Conservation (phyloP, 2,329 filamentous ascomycete species). For the Annulohypoxylon truncatum region DNA sequence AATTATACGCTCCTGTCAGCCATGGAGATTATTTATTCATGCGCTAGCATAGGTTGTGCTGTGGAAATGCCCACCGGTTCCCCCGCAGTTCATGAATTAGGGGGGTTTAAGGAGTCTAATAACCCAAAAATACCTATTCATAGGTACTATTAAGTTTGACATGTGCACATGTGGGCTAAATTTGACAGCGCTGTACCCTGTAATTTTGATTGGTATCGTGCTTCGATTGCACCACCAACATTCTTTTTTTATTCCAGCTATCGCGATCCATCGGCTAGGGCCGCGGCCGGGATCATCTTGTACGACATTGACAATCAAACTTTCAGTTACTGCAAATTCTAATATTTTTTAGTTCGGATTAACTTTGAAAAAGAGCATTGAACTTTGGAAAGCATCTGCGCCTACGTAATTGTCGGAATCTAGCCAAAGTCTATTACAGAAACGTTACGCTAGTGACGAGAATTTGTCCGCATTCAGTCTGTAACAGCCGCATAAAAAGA, state of each 20-base stretch:
- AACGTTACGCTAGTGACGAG: conserved; percentile 6
- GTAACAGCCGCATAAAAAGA: background rate
- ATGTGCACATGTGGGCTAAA: background rate
- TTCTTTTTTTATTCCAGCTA: background rate
- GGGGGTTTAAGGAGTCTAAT: background rate
- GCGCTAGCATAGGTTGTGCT: conserved; percentile 18
- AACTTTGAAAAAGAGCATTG: conserved; percentile 1
- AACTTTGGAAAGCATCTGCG: conserved; percentile 6
- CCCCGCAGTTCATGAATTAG: background rate
- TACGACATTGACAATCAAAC: conserved; percentile 27
- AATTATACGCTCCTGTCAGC: conserved; percentile 6
- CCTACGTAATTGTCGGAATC: background rate
- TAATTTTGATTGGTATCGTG: conserved; percentile 1
- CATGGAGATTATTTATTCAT: conserved; percentile 37
- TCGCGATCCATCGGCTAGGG: conserved; percentile 15
- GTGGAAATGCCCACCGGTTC: background rate
- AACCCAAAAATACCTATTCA: background rate
- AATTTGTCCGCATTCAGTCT: background rate
- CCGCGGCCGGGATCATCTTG: conserved; percentile 26
- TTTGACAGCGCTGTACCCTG: conserved; percentile 3
- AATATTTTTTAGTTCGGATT: conserved; percentile 13
- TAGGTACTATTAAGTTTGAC: background rate
- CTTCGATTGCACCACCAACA: conserved; percentile 12
- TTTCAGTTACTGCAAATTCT: conserved; percentile 18
- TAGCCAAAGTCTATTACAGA: background rate